Base-by-base conservation (phyloP, 1,139 yeast species). In the Taphrina pruni region DNA sequence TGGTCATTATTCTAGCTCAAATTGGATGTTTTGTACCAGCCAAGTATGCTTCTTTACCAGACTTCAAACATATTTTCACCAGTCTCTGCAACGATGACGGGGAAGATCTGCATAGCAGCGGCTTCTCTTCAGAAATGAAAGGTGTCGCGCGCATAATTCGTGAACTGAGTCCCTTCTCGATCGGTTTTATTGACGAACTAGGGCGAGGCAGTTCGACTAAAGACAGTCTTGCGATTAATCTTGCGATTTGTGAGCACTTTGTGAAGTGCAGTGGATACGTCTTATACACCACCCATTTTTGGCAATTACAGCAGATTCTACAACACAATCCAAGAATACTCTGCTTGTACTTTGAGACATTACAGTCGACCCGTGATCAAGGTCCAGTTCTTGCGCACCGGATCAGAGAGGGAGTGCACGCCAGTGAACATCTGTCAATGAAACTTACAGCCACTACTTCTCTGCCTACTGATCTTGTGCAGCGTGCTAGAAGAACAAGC, bases 151-250 rank as follows among this genome's bases (percentile, higher is more conserved):
- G 82, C 52, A 88, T 89, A 21, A 76, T 89, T 69, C 76, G 80
- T 6, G 76, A 79, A 78, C 81, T 83, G 67, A 83, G 86, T 1
- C 73, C 78, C 3, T 80, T 81, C 54, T 79, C 89, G 66, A 85
- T 89, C 0, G 14, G 60, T 32, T 78, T 87, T 0, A 77, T 87
- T 51, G 90, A 87, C 74, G 90, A 87, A 72, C 82, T 87, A 50
- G 96, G 96, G 1, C 79, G 94, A 68, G 95, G 91, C 0, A 94
- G 99, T 0, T 89, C 97, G 0, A 92, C 98, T 0, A 82, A 82
- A 70, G 99, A 94, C 79, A 99, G 98, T 0, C 88, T 88, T 48
- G 87, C 96, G 0, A 87, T 94, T 50, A 97, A 98, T 0, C 85
- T 87, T 75, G 82, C 97, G 0, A 87, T 94, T 1, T 79, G 94